Percentiles rank a stretch among this genome's conserved stretches.
Conservation (phyloP, 2,329 filamentous ascomycete genomes). For the Colletotrichum sansevieriae region DNA sequence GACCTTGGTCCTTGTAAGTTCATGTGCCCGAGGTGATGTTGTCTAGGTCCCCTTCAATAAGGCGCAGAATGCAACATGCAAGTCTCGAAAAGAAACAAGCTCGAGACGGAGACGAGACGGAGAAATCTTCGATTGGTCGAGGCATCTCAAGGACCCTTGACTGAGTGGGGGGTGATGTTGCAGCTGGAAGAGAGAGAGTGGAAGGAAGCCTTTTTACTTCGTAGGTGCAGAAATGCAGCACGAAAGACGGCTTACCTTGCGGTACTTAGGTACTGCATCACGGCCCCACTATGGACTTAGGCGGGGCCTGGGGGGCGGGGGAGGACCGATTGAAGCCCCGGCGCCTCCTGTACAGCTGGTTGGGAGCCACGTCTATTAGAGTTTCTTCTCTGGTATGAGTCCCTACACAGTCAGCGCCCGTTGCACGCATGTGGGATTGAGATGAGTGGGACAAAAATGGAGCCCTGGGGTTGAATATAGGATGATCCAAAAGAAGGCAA, state of each 20-base stretch:
- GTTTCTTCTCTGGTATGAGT: no score
- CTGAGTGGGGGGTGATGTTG: not conserved
- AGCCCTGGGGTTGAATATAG: no score
- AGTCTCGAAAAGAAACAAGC: not conserved
- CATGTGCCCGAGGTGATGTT: not conserved
- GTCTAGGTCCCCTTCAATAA: slow-evolving; percentile 9
- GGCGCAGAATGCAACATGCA: not conserved
- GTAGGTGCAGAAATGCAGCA: no score
- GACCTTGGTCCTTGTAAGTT: no score
- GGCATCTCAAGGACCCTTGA: not conserved
- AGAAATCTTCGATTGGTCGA: slow-evolving; percentile 39
- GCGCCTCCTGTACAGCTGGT: no score
- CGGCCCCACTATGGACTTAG: slow-evolving; percentile 20
- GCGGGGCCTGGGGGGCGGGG: slow-evolving; percentile 14
- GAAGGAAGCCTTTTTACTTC: no score
- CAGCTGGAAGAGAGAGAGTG: not conserved
- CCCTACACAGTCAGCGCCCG: no score
- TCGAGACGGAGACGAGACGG: slow-evolving; percentile 30
- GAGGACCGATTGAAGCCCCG: slow-evolving; percentile 17
- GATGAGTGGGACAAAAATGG: no score
- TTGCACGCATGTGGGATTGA: no score
- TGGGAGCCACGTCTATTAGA: no score
- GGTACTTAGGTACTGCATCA: no score
- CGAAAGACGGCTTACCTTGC: not conserved
- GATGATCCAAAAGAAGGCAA: no score